phyloP scores from a whole-genome alignment of 2,329 filamentous ascomycete genomes.

The Botrytis byssoidea region DNA sequence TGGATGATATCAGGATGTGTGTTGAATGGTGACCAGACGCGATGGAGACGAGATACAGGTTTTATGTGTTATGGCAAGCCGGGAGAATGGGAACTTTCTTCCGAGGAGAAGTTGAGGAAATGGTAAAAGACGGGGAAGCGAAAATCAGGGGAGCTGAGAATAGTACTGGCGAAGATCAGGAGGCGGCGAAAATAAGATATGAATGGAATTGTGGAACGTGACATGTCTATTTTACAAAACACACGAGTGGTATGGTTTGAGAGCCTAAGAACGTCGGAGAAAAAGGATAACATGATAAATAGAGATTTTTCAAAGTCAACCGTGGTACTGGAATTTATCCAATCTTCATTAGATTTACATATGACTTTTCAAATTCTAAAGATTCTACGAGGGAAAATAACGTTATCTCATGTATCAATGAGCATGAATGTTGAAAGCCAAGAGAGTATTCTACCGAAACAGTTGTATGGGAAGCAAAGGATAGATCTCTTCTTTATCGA shows the following conservation, averaged over 20 bases:
- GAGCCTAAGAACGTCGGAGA: not conserved
- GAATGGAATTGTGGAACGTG: slow-evolving; percentile 1
- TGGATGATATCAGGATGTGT: not conserved
- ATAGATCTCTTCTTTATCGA: not conserved
- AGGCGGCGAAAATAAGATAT: slow-evolving; percentile 5
- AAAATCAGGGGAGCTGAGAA: slow-evolving; percentile 7
- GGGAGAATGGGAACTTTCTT: slow-evolving; percentile 1
- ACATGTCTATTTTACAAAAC: not conserved
- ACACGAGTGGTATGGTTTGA: not conserved
- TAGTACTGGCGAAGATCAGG: not conserved
- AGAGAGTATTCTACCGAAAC: not conserved
- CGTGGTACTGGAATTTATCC: slow-evolving; percentile 1
- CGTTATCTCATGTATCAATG: not conserved
- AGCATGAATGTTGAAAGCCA: not conserved
- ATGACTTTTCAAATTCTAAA: not conserved
- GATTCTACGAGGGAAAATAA: not conserved
- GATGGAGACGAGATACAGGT: not conserved
- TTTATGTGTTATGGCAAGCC: not conserved
- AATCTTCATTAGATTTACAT: not conserved
- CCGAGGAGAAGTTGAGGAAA: not conserved
- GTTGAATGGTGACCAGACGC: not conserved
- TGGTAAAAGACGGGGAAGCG: slow-evolving; percentile 2
- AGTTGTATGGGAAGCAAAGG: not conserved
- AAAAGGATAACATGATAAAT: not conserved
- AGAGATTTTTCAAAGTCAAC: not conserved